A percentile compares a stretch with the other conserved stretches of the same genome.
These are phyloP conservation scores for Kwoniella pini DNA, from an alignment of 768 basidiomycete genomes.

Conservation along the genomic window DNA sequence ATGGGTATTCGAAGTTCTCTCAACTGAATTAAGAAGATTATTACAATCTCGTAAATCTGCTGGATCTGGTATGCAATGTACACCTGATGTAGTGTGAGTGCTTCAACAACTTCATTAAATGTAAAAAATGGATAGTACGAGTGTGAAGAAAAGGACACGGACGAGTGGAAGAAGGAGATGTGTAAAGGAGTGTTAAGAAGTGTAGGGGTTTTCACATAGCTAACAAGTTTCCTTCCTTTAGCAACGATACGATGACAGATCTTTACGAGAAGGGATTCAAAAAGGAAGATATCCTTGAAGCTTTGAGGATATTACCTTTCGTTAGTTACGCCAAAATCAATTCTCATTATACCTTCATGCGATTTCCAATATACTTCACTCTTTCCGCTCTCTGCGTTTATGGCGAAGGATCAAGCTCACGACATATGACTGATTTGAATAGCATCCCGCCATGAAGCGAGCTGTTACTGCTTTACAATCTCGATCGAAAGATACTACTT, in stretches of 20 bases:
- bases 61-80: constrained; percentile 67
- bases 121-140: not conserved
- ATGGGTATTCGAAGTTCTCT: constrained; percentile 75
- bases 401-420: no score
- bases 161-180: no score
- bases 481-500: constrained; percentile 67
- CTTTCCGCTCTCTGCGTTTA: no score
- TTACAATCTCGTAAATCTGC: constrained; percentile 68
- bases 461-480: constrained; percentile 77
- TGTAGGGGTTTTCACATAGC: no score
- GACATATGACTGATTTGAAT: not conserved
- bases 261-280: constrained; percentile 70
- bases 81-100: constrained; percentile 80
- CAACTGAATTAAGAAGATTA: constrained; percentile 77
- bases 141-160: not conserved
- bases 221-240: no score
- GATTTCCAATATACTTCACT: no score
- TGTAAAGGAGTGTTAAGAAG: no score
- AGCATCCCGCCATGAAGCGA: constrained; percentile 97
- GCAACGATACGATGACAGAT: constrained; percentile 61
- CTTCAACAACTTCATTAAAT: not conserved
- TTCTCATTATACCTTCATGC: no score
- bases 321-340: constrained; percentile 67
- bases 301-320: constrained; percentile 81
- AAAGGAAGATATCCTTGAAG: constrained; percentile 71